phyloP scores from a whole-genome alignment of 768 basidiomycete genomes.

The Mrakia frigida region DNA sequence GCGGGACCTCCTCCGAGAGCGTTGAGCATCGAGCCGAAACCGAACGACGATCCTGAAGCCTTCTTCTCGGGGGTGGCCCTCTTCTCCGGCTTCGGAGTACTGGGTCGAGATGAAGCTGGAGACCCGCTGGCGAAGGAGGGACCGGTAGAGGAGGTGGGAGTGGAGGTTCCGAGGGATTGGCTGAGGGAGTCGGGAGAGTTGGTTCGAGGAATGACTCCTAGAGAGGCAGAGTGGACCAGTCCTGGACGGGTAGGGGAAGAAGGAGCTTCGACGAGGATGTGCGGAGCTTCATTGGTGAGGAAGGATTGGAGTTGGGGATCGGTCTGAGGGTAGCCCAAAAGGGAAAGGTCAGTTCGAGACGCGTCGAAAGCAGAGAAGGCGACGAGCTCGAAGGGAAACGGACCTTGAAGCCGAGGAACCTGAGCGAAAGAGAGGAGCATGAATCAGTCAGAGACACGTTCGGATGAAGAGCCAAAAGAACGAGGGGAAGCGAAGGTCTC shows the following conservation, averaged over 20 bases:
- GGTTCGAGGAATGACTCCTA: conserved; percentile 23
- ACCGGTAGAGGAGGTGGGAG: not conserved
- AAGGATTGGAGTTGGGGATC: conserved; percentile 18
- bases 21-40: conserved; percentile 12
- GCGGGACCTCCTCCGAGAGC: not conserved
- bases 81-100: conserved; percentile 3
- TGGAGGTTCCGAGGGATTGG: not conserved
- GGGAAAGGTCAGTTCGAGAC: not conserved
- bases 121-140: not conserved
- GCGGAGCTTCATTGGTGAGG: conserved; percentile 22
- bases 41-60: conserved; percentile 12
- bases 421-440: no score
- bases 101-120: not conserved
- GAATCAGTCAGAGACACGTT: no score
- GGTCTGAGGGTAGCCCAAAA: not conserved
- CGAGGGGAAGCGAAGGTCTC: no score
- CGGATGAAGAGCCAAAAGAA: no score
- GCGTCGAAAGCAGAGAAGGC: not conserved
- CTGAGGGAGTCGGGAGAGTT: conserved; percentile 12
- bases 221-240: conserved; percentile 22
- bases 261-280: conserved; percentile 3
- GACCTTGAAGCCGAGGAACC: conserved; percentile 33
- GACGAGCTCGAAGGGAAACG: not conserved
- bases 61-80: conserved; percentile 6
- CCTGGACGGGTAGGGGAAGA: not conserved